A percentile compares a stretch with the other conserved stretches of the same genome.
These are phyloP conservation scores for Acacia pycnantha DNA, from an alignment of 331 rosid genomes.

Conservation along the genomic window DNA sequence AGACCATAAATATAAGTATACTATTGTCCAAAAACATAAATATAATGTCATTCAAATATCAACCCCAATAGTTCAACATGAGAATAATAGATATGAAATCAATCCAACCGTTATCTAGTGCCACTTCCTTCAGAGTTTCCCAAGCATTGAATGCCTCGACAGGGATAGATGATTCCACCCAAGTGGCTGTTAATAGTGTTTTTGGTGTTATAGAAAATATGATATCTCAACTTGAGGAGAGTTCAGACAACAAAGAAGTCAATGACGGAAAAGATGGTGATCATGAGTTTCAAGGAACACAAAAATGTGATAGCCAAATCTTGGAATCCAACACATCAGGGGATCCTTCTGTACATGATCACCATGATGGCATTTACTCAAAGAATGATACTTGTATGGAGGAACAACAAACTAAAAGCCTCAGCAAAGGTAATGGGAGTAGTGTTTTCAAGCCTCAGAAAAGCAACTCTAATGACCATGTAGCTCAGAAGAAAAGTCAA, in stretches of 20 bases:
- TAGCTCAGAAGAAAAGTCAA: conserved; percentile 29
- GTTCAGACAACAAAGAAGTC: conserved; percentile 47
- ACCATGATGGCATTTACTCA: conserved; percentile 29
- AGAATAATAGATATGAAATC: too few species aligned
- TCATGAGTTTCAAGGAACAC: conserved; percentile 37
- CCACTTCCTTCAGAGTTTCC: conserved; percentile 61
- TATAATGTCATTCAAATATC: too few species aligned
- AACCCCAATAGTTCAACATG: too few species aligned
- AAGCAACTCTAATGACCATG: conserved; percentile 29
- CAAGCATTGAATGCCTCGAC: conserved; percentile 78
- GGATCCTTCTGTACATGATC: conserved; percentile 30
- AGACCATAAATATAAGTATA: too few species aligned
- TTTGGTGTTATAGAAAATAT: conserved; percentile 86
- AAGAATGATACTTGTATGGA: conserved; percentile 39
- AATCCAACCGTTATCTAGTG: too few species aligned
- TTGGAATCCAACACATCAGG: conserved; percentile 39
- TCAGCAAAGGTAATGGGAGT: conserved; percentile 31
- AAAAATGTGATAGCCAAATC: conserved; percentile 34
- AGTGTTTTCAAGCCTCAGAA: conserved; percentile 36
- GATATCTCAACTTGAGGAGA: conserved; percentile 69
- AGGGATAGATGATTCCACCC: conserved; percentile 95
- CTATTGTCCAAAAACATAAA: too few species aligned
- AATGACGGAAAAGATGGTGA: conserved; percentile 35
- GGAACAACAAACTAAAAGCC: conserved; percentile 43
- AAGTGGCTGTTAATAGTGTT: conserved; percentile 90